A percentile compares a stretch with the other conserved stretches of the same genome.
These are phyloP conservation scores for Cryphonectria carpinicola DNA, from an alignment of 2,329 filamentous ascomycete species.

Conservation along the genomic window DNA sequence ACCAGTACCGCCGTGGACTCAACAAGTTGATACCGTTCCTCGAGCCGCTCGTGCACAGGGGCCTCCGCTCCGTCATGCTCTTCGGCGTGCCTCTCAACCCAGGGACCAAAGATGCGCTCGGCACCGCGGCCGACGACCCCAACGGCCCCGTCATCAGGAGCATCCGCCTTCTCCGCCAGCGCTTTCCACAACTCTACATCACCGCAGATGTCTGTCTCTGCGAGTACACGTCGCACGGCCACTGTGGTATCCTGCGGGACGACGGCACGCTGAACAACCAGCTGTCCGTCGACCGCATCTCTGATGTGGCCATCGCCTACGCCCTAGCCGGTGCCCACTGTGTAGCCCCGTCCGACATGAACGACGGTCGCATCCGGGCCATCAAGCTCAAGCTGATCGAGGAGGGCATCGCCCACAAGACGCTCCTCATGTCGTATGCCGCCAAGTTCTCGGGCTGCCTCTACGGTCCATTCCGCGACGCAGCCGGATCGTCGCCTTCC, in stretches of 20 bases:
- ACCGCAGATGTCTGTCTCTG: slow-evolving; percentile 93
- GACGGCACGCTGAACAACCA: slow-evolving; percentile 93
- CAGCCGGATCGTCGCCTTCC: slow-evolving; percentile 85
- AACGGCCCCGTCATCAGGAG: slow-evolving; percentile 86
- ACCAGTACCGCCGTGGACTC: slow-evolving; percentile 85
- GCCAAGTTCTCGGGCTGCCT: slow-evolving; percentile 97
- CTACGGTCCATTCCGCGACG: slow-evolving; percentile 96
- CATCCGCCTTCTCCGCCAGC: slow-evolving; percentile 80
- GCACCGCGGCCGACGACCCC: slow-evolving; percentile 90
- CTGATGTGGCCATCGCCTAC: slow-evolving; percentile 96
- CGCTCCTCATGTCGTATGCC: slow-evolving; percentile 95
- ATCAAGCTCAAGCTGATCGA: slow-evolving; percentile 99
- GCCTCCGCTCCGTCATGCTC: slow-evolving; percentile 88
- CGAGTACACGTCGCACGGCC: slow-evolving; percentile 97
- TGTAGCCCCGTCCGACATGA: slow-evolving; percentile 98
- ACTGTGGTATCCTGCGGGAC: slow-evolving; percentile 93
- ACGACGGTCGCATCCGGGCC: slow-evolving; percentile 93
- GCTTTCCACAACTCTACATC: slow-evolving; percentile 91
- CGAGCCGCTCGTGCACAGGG: slow-evolving; percentile 84
- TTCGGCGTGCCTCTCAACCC: slow-evolving; percentile 90
- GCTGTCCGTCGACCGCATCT: slow-evolving; percentile 90
- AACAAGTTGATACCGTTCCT: slow-evolving; percentile 86
- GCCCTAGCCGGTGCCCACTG: slow-evolving; percentile 95
- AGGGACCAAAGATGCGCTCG: slow-evolving; percentile 84
- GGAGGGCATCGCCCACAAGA: slow-evolving; percentile 86